Conservation (phyloP, 768 basidiomycete genomes). For the Rhizopogon vinicolor region DNA sequence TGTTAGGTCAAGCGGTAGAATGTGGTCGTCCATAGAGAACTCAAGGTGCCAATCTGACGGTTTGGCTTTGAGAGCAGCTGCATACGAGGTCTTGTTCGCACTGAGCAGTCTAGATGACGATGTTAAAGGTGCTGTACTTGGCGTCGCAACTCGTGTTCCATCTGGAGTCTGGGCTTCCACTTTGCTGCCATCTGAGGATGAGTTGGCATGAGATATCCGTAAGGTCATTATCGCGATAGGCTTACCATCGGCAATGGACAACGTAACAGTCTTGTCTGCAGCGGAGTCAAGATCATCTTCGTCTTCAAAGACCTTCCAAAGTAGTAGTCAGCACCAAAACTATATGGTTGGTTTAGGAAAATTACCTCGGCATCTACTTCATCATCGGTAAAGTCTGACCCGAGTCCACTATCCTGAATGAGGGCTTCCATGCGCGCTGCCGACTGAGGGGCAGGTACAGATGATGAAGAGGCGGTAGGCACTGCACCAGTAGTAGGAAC, state of each 20-base stretch:
- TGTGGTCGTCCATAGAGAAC: conserved; percentile 89
- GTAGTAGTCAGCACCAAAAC: conserved; percentile 9
- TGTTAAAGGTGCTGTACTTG: conserved; percentile 45
- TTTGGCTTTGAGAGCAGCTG: conserved; percentile 88
- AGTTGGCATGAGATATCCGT: conserved; percentile 6
- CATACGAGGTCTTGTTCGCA: conserved; percentile 67
- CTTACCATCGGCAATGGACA: conserved; percentile 77
- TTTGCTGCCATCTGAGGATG: conserved; percentile 72
- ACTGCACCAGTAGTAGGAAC: conserved; percentile 11
- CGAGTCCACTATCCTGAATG: conserved; percentile 57
- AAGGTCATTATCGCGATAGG: background rate
- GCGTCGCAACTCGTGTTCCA: conserved; percentile 91
- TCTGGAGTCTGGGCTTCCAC: conserved; percentile 96
- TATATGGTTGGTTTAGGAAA: background rate
- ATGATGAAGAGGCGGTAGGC: conserved; percentile 20
- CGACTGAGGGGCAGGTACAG: conserved; percentile 19
- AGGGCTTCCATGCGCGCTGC: conserved; percentile 42
- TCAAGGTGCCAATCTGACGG: conserved; percentile 97
- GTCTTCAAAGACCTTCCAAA: conserved; percentile 70
- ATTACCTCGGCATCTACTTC: conserved; percentile 73
- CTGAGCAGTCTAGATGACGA: conserved; percentile 27
- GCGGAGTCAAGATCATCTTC: conserved; percentile 73
- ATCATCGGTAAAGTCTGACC: conserved; percentile 79
- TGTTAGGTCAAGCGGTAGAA: conserved; percentile 81
- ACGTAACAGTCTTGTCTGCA: conserved; percentile 80